These are phyloP conservation scores for Lenwebbia sp. DNA, from an alignment of 345 rosid species.

Conservation along the genomic window DNA sequence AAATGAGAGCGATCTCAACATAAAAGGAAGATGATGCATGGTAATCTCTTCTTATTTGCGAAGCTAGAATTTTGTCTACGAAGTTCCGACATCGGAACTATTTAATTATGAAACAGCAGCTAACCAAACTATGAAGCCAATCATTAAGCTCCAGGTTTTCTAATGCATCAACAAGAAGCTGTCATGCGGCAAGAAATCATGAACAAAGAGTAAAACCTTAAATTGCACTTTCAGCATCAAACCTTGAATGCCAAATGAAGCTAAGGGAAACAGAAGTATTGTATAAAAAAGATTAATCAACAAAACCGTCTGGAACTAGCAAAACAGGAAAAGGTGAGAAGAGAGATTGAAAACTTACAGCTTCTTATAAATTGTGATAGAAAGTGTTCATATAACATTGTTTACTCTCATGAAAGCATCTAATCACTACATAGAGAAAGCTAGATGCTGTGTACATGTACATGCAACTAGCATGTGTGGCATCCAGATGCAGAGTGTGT, in stretches of 20 bases:
- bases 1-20: not conserved
- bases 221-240: not conserved
- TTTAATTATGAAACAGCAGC: not conserved
- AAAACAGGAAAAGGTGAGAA: not conserved
- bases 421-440: not conserved
- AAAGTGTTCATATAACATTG: not conserved
- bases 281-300: not conserved
- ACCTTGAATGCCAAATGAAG: not conserved
- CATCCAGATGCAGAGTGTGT: not conserved
- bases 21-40: not conserved
- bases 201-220: not conserved
- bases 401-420: not conserved
- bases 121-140: not conserved
- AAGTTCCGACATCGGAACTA: not conserved
- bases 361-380: not conserved
- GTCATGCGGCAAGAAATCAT: not conserved
- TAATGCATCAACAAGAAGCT: not conserved
- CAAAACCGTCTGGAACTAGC: not conserved
- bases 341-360: not conserved
- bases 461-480: not conserved
- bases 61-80: not conserved
- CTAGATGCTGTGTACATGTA: not conserved
- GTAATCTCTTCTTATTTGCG: not conserved
- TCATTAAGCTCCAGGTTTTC: not conserved
- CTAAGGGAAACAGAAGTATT: not conserved